Percentiles rank a stretch among this genome's conserved stretches.
phyloP scores from a whole-genome alignment of 192 early-diverging fungal genomes.

The Podila minutissima region DNA sequence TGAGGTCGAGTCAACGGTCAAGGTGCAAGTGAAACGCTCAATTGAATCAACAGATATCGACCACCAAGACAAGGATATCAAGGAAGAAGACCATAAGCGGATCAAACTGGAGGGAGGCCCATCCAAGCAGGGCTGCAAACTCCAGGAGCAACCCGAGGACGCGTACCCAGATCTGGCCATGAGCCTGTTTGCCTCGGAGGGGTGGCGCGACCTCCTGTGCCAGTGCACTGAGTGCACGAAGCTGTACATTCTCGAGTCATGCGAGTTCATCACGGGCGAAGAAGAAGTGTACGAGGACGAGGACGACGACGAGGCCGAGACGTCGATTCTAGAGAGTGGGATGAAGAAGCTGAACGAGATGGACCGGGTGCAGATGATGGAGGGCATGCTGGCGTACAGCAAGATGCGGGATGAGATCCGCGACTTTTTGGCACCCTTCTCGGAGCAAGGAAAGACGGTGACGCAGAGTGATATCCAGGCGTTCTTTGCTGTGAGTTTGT shows the following conservation, averaged over 20 bases:
- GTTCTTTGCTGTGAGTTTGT: slow-evolving; percentile 71
- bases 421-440: slow-evolving; percentile 75
- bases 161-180: slow-evolving; percentile 53
- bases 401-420: slow-evolving; percentile 74
- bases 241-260: slow-evolving; percentile 53
- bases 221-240: slow-evolving; percentile 70
- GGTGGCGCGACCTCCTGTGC: slow-evolving; percentile 81
- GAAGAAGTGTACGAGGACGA: slow-evolving; percentile 82
- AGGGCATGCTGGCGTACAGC: slow-evolving; percentile 82
- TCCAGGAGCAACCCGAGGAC: slow-evolving; percentile 32
- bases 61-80: not conserved
- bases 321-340: slow-evolving; percentile 80
- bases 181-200: slow-evolving; percentile 76
- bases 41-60: slow-evolving; percentile 7
- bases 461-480: slow-evolving; percentile 76
- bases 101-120: slow-evolving; percentile 2
- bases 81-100: slow-evolving; percentile 24
- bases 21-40: slow-evolving; percentile 28
- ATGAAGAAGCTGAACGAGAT: slow-evolving; percentile 77
- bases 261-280: slow-evolving; percentile 65
- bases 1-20: not conserved
- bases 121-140: slow-evolving; percentile 26
- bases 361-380: slow-evolving; percentile 78
- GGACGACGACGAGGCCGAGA: slow-evolving; percentile 74
- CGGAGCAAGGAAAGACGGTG: slow-evolving; percentile 77